Evolutionary conservation across 768 basidiomycete species (phyloP).

Genomic region (Rhodotorula toruloides): DNA sequence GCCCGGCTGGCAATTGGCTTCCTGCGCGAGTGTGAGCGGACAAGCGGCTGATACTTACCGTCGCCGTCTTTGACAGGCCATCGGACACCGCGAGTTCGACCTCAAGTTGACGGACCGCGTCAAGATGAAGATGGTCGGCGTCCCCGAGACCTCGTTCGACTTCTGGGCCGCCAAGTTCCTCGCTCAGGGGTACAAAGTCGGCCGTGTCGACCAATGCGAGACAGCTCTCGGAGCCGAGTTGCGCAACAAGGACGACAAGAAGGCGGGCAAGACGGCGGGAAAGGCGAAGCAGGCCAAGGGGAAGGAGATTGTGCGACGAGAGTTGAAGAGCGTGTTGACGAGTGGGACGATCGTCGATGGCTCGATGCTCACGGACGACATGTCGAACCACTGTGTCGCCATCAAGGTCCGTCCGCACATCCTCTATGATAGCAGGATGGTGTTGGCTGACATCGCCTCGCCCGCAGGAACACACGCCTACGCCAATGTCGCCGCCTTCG

Average conservation of each 20-base stretch:
- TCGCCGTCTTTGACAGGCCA: conserved; percentile 48
- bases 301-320: conserved; percentile 70
- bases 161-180: conserved; percentile 72
- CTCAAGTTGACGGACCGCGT: conserved; percentile 74
- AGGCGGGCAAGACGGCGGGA: conserved; percentile 44
- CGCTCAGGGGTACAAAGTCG: conserved; percentile 73
- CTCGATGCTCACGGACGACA: conserved; percentile 79
- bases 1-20: not conserved
- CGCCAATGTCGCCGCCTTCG: conserved; percentile 37
- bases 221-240: conserved; percentile 96
- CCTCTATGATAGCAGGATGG: not conserved
- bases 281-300: conserved; percentile 53
- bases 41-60: not conserved
- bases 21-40: not conserved
- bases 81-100: conserved; percentile 92
- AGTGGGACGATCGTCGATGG: conserved; percentile 92
- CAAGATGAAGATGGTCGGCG: conserved; percentile 99
- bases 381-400: conserved; percentile 89
- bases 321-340: conserved; percentile 91
- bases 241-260: conserved; percentile 72
- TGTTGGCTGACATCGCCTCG: not conserved
- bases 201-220: conserved; percentile 92
- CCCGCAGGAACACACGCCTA: conserved; percentile 32
- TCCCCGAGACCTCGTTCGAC: conserved; percentile 89
- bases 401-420: conserved; percentile 54